phyloP scores from a whole-genome alignment of 768 basidiomycete genomes.

The Strobilomyces dryophilus region DNA sequence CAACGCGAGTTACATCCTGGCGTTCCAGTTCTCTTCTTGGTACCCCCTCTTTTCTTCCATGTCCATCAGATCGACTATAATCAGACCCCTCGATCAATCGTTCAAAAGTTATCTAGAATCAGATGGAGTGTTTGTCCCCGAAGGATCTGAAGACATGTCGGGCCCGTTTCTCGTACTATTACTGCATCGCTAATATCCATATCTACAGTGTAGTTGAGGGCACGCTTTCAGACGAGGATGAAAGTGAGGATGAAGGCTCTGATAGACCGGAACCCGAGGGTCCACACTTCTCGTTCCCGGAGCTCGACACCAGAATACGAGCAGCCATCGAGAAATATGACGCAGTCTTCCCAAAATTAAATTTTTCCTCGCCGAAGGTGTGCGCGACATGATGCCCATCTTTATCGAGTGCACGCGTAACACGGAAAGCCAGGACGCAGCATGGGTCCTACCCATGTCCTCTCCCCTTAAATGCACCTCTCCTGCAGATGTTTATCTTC shows the following conservation, averaged over 20 bases:
- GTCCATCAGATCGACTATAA: slow-evolving; percentile 69
- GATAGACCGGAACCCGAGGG: slow-evolving; percentile 33
- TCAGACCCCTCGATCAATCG: slow-evolving; percentile 58
- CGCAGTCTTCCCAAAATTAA: slow-evolving; percentile 92
- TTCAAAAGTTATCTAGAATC: slow-evolving; percentile 73
- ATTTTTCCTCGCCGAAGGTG: slow-evolving; percentile 92
- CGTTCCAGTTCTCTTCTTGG: slow-evolving; percentile 86
- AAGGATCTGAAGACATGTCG: slow-evolving; percentile 77
- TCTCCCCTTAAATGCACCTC: slow-evolving; percentile 83
- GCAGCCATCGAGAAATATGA: slow-evolving; percentile 62
- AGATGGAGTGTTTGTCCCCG: slow-evolving; percentile 83
- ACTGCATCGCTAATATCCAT: not conserved
- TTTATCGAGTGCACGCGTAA: not conserved
- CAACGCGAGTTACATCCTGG: slow-evolving; percentile 50
- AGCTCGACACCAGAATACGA: slow-evolving; percentile 72
- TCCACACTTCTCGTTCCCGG: slow-evolving; percentile 67
- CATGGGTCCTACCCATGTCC: slow-evolving; percentile 83
- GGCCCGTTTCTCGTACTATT: slow-evolving; percentile 25
- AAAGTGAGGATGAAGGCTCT: slow-evolving; percentile 33
- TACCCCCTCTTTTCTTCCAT: slow-evolving; percentile 62
- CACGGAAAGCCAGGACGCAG: slow-evolving; percentile 64
- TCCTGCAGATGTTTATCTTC: slow-evolving; percentile 86
- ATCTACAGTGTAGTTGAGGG: slow-evolving; percentile 46
- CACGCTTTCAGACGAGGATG: slow-evolving; percentile 57
- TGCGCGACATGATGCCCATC: slow-evolving; percentile 12